phyloP scores from a whole-genome alignment of 768 basidiomycete species.

The Mycena vulgaris region DNA sequence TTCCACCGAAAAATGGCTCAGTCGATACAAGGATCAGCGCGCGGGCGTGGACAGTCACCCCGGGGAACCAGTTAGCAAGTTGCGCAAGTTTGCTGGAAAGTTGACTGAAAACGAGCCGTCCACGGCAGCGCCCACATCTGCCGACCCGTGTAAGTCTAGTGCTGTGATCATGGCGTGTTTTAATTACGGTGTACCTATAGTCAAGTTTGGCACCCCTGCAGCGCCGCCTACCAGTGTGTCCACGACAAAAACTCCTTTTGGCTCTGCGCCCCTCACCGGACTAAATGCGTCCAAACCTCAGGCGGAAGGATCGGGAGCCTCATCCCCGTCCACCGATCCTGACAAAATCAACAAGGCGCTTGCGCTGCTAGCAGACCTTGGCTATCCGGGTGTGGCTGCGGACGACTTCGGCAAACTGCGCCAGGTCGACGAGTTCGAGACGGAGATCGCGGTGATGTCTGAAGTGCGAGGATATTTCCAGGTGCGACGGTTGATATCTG shows the following conservation, averaged over 20 bases:
- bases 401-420: conserved; percentile 52
- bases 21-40: conserved; percentile 51
- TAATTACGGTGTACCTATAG: background rate
- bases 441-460: conserved; percentile 58
- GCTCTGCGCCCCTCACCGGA: too few species aligned
- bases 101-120: background rate
- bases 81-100: conserved; percentile 16
- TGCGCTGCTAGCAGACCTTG: conserved; percentile 46
- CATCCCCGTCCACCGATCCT: background rate
- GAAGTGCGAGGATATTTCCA: too few species aligned
- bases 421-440: conserved; percentile 55
- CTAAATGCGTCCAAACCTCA: conserved; percentile 2
- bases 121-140: background rate
- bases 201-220: conserved; percentile 23
- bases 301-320: conserved; percentile 1
- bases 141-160: conserved; percentile 11
- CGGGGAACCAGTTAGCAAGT: conserved; percentile 23
- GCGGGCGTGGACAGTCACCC: conserved; percentile 26
- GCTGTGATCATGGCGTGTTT: background rate
- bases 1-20: conserved; percentile 50
- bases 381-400: conserved; percentile 44
- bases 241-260: background rate
- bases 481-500: conserved; percentile 36
- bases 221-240: conserved; percentile 3
- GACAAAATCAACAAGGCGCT: conserved; percentile 45